Conservation (phyloP, 2,329 filamentous ascomycete genomes). For the Nigrograna mackinnonii region DNA sequence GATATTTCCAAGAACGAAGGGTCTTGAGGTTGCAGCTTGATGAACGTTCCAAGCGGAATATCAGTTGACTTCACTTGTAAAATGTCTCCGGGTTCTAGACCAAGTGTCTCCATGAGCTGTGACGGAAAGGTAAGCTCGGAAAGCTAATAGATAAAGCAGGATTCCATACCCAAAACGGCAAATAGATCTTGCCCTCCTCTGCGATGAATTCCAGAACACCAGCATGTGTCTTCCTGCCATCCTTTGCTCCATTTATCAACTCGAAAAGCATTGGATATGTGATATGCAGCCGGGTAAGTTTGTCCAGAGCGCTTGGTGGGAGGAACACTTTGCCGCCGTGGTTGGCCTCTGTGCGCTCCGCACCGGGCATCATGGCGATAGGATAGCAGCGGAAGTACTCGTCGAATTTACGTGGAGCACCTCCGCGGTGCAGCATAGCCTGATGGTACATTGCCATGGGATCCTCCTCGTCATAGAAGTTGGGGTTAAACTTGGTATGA, state of each 20-base stretch:
- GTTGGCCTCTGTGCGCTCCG: conserved; percentile 87
- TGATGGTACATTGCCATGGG: conserved; percentile 58
- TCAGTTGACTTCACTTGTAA: conserved; percentile 95
- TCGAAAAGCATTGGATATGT: conserved; percentile 98
- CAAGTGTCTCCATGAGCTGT: conserved; percentile 91
- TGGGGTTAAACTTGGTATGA: conserved; percentile 41
- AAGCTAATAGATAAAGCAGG: neutral
- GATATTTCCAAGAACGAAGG: conserved; percentile 94
- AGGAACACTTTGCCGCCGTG: conserved; percentile 98
- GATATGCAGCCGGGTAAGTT: conserved; percentile 92
- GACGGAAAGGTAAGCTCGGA: conserved; percentile 14
- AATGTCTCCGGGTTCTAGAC: conserved; percentile 89
- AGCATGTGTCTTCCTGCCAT: conserved; percentile 82
- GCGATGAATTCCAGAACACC: conserved; percentile 97
- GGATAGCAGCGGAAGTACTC: conserved; percentile 99
- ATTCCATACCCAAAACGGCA: conserved; percentile 81
- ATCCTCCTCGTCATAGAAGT: conserved; percentile 58
- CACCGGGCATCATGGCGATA: conserved; percentile 88
- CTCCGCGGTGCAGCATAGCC: conserved; percentile 55
- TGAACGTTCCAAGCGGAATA: conserved; percentile 84
- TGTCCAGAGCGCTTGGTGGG: conserved; percentile 94
- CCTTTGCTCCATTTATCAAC: conserved; percentile 89
- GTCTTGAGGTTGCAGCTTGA: conserved; percentile 95
- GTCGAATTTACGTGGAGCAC: conserved; percentile 78
- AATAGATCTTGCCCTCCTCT: conserved; percentile 93